Conservation (phyloP, 345 rosid genomes). For the Viola odorata region DNA sequence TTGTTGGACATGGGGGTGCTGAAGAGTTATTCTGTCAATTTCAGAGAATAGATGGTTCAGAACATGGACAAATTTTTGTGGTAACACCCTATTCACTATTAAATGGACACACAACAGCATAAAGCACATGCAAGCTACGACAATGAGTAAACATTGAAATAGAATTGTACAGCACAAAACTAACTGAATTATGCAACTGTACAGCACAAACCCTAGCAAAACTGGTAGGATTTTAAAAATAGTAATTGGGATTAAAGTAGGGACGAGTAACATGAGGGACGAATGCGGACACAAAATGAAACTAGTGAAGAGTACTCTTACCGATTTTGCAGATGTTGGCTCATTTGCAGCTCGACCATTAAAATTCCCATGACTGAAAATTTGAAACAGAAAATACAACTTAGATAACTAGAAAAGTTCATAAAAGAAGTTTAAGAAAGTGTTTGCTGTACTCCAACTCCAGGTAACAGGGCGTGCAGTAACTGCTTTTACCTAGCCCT, state of each 20-base stretch:
- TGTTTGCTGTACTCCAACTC: constrained; percentile 22
- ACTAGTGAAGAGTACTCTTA: constrained; percentile 24
- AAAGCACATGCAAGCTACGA: no score
- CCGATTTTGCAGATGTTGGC: constrained; percentile 37
- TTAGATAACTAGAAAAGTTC: not conserved
- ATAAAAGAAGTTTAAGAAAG: constrained; percentile 11
- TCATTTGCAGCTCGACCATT: constrained; percentile 42
- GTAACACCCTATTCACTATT: no score
- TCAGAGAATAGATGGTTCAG: not conserved
- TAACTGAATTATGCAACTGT: no score
- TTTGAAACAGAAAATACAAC: constrained; percentile 14
- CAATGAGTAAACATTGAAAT: no score
- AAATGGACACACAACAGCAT: no score
- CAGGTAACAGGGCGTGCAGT: constrained; percentile 27
- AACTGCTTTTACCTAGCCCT: constrained; percentile 32
- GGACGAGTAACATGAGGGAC: not conserved
- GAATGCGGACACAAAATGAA: constrained; percentile 3
- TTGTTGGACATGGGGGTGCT: constrained; percentile 81
- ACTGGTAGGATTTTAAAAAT: no score
- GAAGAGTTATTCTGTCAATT: constrained; percentile 41
- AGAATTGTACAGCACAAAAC: no score
- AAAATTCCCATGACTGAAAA: constrained; percentile 44
- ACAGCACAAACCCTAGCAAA: no score
- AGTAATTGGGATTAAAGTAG: not conserved
- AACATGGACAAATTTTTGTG: not conserved